Evolutionary conservation across 2,329 filamentous ascomycete species (phyloP).

Genomic region (Aspergillus chevalieri): DNA sequence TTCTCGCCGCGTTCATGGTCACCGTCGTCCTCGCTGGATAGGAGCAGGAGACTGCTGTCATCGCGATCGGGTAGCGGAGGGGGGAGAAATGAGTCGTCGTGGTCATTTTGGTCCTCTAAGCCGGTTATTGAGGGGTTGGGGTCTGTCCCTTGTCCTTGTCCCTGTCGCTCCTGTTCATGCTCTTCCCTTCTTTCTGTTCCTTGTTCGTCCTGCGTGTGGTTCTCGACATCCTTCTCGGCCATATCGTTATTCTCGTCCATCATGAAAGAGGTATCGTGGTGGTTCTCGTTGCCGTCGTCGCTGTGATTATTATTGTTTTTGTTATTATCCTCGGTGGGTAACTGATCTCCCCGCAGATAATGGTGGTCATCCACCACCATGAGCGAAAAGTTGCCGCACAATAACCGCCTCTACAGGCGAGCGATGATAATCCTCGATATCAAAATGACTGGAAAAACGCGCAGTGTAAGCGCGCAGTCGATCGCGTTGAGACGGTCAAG

Average conservation of each 20-base stretch:
- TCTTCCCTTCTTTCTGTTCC: neutral
- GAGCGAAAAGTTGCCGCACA: conserved; percentile 14
- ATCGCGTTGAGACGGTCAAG: conserved; percentile 4
- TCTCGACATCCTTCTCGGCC: conserved; percentile 5
- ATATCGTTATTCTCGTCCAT: neutral
- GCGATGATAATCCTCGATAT: conserved; percentile 23
- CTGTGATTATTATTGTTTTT: conserved; percentile 16
- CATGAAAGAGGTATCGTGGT: neutral
- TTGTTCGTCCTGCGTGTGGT: conserved; percentile 12
- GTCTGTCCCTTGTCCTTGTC: conserved; percentile 5
- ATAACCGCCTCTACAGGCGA: conserved; percentile 26
- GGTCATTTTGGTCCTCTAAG: conserved; percentile 6
- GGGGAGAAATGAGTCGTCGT: conserved; percentile 22
- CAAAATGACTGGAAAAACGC: conserved; percentile 28
- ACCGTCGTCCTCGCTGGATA: conserved; percentile 24
- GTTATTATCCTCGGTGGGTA: conserved; percentile 10
- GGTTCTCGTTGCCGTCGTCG: conserved; percentile 4
- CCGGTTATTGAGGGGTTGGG: conserved; percentile 1
- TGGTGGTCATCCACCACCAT: conserved; percentile 23
- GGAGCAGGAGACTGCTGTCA: conserved; percentile 27
- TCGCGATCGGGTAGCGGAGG: conserved; percentile 30
- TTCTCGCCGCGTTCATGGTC: conserved; percentile 31
- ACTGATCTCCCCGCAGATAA: conserved; percentile 13
- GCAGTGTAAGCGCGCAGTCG: conserved; percentile 7
- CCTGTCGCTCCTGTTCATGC: conserved; percentile 1